Evolutionary conservation across 768 basidiomycete genomes (phyloP).

Genomic region (Phylloporus sp.): DNA sequence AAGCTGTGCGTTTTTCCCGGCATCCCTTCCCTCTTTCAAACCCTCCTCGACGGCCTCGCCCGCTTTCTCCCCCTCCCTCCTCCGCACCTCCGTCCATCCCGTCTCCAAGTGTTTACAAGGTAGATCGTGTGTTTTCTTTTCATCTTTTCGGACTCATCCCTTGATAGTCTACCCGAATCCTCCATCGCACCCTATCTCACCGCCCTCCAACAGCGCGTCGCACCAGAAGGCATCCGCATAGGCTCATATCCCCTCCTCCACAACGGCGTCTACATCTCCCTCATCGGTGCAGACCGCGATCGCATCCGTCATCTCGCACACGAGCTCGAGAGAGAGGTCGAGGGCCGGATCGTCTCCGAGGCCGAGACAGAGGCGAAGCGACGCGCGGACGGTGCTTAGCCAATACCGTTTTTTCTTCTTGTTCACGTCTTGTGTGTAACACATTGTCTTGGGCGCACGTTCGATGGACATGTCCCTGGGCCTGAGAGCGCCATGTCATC

Average conservation of each 20-base stretch:
- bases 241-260: conserved; percentile 68
- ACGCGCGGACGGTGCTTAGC: conserved; percentile 20
- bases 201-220: conserved; percentile 65
- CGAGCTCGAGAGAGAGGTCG: conserved; percentile 57
- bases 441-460: no score
- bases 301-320: conserved; percentile 51
- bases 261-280: conserved; percentile 59
- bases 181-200: conserved; percentile 86
- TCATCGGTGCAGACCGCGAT: conserved; percentile 45
- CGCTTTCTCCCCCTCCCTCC: conserved; percentile 80
- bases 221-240: conserved; percentile 71
- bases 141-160: background rate
- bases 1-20: conserved; percentile 92
- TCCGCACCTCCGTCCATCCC: conserved; percentile 60
- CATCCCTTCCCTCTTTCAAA: conserved; percentile 79
- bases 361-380: conserved; percentile 58
- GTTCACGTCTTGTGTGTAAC: no score
- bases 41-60: conserved; percentile 68
- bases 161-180: conserved; percentile 67
- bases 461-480: no score
- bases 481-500: no score
- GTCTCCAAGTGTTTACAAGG: conserved; percentile 83
- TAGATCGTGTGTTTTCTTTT: conserved; percentile 30
- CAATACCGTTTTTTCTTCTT: no score
- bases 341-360: conserved; percentile 57